Evolutionary conservation across 495 filamentous ascomycete species (phyloP).

Genomic region (Aspergillus nidulans): DNA sequence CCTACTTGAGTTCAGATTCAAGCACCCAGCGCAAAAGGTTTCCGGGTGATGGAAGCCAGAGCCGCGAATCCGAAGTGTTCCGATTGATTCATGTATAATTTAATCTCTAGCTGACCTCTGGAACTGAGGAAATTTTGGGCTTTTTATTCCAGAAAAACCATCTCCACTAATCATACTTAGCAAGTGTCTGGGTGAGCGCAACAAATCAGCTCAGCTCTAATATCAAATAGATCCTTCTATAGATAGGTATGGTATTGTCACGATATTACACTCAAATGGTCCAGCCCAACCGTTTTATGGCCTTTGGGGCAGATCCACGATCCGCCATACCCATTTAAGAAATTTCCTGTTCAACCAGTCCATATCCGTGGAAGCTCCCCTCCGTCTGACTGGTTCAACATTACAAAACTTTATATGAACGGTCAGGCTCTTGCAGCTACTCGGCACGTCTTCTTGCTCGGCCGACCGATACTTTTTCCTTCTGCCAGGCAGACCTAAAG

Average conservation of each 20-base stretch:
- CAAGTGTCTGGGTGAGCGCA: no score
- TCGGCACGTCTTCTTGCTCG: constrained; percentile 8
- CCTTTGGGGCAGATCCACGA: constrained; percentile 27
- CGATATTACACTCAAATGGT: constrained; percentile 4
- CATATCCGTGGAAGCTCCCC: constrained; percentile 15
- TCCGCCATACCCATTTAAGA: constrained; percentile 25
- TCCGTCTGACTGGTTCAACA: constrained; percentile 22
- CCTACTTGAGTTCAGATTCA: no score
- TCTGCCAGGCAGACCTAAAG: background rate
- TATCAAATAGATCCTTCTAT: background rate
- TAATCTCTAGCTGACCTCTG: no score
- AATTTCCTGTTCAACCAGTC: constrained; percentile 29
- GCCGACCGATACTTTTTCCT: constrained; percentile 9
- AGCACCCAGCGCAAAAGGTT: no score
- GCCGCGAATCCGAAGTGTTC: no score
- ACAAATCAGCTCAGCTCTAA: no score
- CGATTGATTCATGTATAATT: no score
- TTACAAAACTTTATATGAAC: constrained; percentile 13
- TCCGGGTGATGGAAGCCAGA: no score
- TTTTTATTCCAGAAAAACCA: no score
- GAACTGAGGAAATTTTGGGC: no score
- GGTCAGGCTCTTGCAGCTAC: constrained; percentile 3
- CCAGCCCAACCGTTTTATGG: constrained; percentile 36
- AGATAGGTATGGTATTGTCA: constrained; percentile 16
- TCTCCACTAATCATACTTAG: no score